Percentiles rank a stretch among this genome's conserved stretches.
Conservation (phyloP, 139 green algal species). For the Nannochloris sp. region DNA sequence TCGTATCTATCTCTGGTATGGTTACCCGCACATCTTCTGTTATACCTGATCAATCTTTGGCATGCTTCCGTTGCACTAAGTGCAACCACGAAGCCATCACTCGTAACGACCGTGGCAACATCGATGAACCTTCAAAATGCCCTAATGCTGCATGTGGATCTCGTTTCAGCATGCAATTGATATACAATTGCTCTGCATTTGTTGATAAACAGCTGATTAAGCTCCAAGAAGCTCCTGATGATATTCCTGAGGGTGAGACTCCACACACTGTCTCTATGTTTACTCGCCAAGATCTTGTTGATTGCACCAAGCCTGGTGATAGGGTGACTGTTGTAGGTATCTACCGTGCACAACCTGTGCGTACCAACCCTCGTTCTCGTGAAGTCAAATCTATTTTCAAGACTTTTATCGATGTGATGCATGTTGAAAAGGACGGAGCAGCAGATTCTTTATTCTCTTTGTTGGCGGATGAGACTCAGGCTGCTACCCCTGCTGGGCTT, state of each 20-base stretch:
- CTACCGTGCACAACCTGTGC: slow-evolving; percentile 72
- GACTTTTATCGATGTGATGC: slow-evolving; percentile 87
- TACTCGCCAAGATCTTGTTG: slow-evolving; percentile 72
- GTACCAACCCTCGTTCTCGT: slow-evolving; percentile 79
- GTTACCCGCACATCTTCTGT: slow-evolving; percentile 81
- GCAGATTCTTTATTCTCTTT: slow-evolving; percentile 43
- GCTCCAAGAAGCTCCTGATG: slow-evolving; percentile 87
- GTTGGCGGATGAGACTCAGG: slow-evolving; percentile 10
- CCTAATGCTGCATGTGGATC: slow-evolving; percentile 39
- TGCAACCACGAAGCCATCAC: slow-evolving; percentile 24
- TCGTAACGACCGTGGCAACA: slow-evolving; percentile 48
- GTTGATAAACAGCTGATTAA: slow-evolving; percentile 85
- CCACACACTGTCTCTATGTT: slow-evolving; percentile 85
- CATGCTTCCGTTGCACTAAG: slow-evolving; percentile 40
- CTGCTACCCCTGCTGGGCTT: not conserved
- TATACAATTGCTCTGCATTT: slow-evolving; percentile 82
- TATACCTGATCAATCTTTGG: slow-evolving; percentile 88
- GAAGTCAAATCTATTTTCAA: slow-evolving; percentile 45
- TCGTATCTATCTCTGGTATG: slow-evolving; percentile 93
- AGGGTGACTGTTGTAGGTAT: slow-evolving; percentile 71
- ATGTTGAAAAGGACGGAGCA: slow-evolving; percentile 69
- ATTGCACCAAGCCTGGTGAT: slow-evolving; percentile 77
- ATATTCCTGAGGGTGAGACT: slow-evolving; percentile 96
- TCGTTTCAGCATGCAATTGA: slow-evolving; percentile 55
- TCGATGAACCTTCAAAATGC: slow-evolving; percentile 78